A percentile compares a stretch with the other conserved stretches of the same genome.
Conservation (phyloP, 208 protist genomes). For the Phytomonas sp. region DNA sequence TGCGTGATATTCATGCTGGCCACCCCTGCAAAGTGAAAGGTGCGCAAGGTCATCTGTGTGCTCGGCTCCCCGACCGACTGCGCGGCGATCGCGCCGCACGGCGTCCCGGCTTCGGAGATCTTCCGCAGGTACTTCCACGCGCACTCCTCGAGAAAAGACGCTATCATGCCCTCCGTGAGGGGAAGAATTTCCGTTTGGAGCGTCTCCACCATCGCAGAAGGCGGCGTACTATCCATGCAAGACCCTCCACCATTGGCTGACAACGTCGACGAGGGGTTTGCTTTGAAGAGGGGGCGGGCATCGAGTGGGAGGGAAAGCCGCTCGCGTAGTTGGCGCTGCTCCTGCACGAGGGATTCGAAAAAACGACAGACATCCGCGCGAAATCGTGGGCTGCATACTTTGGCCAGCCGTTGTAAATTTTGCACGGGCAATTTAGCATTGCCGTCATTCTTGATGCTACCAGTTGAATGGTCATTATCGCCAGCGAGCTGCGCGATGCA, state of each 20-base stretch:
- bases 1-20: constrained; percentile 98
- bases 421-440: constrained; percentile 2
- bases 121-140: constrained; percentile 80
- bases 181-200: constrained; percentile 62
- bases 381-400: constrained; percentile 52
- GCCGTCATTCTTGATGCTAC: background rate
- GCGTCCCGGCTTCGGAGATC: constrained; percentile 94
- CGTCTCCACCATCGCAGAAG: constrained; percentile 23
- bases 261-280: constrained; percentile 5
- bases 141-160: constrained; percentile 62
- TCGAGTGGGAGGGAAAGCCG: constrained; percentile 37
- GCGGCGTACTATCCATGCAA: background rate
- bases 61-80: constrained; percentile 99
- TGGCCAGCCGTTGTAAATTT: constrained; percentile 15
- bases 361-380: constrained; percentile 71
- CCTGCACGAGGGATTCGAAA: constrained; percentile 43
- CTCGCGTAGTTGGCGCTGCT: constrained; percentile 46
- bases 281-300: background rate
- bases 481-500: background rate
- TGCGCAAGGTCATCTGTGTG: constrained; percentile 99
- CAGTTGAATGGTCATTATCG: background rate
- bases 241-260: background rate
- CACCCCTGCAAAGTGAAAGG: constrained; percentile 99
- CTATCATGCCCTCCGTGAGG: constrained; percentile 62
- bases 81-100: constrained; percentile 97